phyloP scores from a whole-genome alignment of 345 rosid species.

The Mallotus nudiflorus region DNA sequence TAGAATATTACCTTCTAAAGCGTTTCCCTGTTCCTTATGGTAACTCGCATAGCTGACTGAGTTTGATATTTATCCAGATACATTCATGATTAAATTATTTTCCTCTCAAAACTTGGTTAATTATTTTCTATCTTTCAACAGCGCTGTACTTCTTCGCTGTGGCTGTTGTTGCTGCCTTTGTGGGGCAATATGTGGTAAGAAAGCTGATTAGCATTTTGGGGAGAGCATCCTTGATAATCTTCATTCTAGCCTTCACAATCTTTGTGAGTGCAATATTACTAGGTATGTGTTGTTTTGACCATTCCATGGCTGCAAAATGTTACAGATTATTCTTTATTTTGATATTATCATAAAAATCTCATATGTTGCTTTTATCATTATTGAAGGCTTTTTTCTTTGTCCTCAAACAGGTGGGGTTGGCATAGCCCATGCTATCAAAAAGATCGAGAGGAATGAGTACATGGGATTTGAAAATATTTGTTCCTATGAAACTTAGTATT shows the following conservation, averaged over 20 bases:
- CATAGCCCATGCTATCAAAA: slow-evolving; percentile 10
- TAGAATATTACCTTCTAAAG: slow-evolving; percentile 76
- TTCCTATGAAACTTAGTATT: slow-evolving; percentile 10
- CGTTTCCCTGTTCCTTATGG: slow-evolving; percentile 85
- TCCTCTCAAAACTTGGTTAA: neutral
- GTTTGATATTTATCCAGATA: neutral
- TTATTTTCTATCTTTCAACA: neutral
- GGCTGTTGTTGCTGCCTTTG: slow-evolving; percentile 24
- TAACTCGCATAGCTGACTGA: slow-evolving; percentile 18
- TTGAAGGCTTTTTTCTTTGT: neutral
- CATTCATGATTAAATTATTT: neutral
- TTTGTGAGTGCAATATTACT: slow-evolving; percentile 21
- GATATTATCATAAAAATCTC: neutral
- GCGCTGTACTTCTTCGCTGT: slow-evolving; percentile 28
- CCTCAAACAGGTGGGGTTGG: slow-evolving; percentile 30
- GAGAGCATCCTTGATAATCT: slow-evolving; percentile 30
- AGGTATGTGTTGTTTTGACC: slow-evolving; percentile 6
- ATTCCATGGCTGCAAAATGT: neutral
- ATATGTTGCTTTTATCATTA: neutral
- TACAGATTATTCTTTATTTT: neutral
- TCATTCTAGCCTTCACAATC: slow-evolving; percentile 28
- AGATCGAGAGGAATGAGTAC: slow-evolving; percentile 22
- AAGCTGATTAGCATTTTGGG: slow-evolving; percentile 19
- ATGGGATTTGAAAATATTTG: slow-evolving; percentile 24
- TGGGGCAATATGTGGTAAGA: slow-evolving; percentile 26